Evolutionary conservation across 2,329 filamentous ascomycete genomes (phyloP).

Genomic region (Monosporascus sp.): DNA sequence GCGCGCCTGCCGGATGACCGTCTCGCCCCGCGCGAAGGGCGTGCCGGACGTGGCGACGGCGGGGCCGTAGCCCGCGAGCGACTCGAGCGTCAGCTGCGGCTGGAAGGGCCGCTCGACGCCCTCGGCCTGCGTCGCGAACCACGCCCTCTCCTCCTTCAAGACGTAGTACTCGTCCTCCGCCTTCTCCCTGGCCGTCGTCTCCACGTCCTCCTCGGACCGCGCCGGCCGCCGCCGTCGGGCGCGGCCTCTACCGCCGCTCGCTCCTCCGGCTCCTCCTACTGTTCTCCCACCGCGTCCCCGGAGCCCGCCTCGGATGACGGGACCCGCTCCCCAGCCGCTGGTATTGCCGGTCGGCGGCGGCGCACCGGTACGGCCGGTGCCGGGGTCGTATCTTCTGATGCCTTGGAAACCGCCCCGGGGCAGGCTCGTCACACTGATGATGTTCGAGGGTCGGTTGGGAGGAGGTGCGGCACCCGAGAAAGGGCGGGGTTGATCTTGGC

Average conservation of each 20-base stretch:
- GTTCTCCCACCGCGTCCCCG: slow-evolving; percentile 6
- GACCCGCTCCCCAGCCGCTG: neutral
- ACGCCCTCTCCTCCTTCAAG: slow-evolving; percentile 16
- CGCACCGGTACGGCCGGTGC: neutral
- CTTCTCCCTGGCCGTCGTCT: slow-evolving; percentile 8
- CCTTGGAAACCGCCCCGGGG: slow-evolving; percentile 22
- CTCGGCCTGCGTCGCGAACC: slow-evolving; percentile 20
- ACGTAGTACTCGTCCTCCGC: slow-evolving; percentile 3
- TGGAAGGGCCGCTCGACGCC: slow-evolving; percentile 26
- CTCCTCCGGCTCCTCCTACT: slow-evolving; percentile 4
- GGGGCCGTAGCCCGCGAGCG: slow-evolving; percentile 32
- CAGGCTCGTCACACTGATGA: slow-evolving; percentile 35
- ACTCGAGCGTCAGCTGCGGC: slow-evolving; percentile 27
- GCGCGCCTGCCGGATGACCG: slow-evolving; percentile 32
- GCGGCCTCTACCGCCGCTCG: slow-evolving; percentile 4
- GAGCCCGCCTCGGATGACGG: slow-evolving; percentile 16
- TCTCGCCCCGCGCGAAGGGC: slow-evolving; percentile 25
- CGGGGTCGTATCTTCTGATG: neutral
- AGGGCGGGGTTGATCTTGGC: neutral
- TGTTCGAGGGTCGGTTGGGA: slow-evolving; percentile 19
- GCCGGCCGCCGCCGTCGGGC: neutral
- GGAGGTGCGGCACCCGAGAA: neutral
- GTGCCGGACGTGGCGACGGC: slow-evolving; percentile 27
- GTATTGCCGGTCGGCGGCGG: slow-evolving; percentile 1
- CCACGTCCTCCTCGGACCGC: slow-evolving; percentile 2